Evolutionary conservation across 2,329 filamentous ascomycete species (phyloP), one percentile per base, ranked within the genome.

Genomic region (Chrysosporium keratinophilum): DNA sequence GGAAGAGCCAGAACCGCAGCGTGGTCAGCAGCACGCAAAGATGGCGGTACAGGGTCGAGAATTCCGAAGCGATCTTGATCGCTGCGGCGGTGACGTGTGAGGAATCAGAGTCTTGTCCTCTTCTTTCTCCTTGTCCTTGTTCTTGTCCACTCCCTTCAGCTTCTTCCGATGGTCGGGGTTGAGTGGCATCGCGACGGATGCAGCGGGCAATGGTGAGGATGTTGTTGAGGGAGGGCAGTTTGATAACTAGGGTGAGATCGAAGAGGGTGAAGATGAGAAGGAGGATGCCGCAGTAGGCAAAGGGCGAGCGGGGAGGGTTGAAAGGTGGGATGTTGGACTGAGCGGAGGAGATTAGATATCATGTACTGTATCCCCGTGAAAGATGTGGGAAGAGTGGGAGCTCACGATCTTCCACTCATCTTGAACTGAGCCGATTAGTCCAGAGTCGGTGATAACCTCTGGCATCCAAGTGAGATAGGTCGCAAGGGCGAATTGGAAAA

Each of bases 391-490:
- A 17, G 17, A 14, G 48, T 15, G 28, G 19, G 46, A 54, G 37
- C 50, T 54, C 76, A 91, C 88, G 67, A 95, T 79, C 61, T 84
- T 81, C 82, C 94, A 87, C 51, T 87, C 82, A 69, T 94, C 85
- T 52, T 88, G 88, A 23, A 95, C 73, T 14, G 33, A 45, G 20
- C 31, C 17, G 14, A 52, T 20, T 19, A 95, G 69, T n/a, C 55
- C 82, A 64, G 94, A 88, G 65, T 91, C 84, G 47, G 86, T 82
- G 62, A 96, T 77, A 42, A 79, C 76, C 57, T 74, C 72, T 5
- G 90, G 90, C 55, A 78, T 83, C 41, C 81, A 84, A 63, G 94
- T 77, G 72, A 96, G 85, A 74, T 93, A 88, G 71, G 84, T 89
- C 63, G 84, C 88, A 47, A 93, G 75, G 5, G 87, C 87, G 59